These are phyloP conservation scores for Wickerhamomyces rabaulensis DNA, from an alignment of 805 yeast species.

Conservation along the genomic window DNA sequence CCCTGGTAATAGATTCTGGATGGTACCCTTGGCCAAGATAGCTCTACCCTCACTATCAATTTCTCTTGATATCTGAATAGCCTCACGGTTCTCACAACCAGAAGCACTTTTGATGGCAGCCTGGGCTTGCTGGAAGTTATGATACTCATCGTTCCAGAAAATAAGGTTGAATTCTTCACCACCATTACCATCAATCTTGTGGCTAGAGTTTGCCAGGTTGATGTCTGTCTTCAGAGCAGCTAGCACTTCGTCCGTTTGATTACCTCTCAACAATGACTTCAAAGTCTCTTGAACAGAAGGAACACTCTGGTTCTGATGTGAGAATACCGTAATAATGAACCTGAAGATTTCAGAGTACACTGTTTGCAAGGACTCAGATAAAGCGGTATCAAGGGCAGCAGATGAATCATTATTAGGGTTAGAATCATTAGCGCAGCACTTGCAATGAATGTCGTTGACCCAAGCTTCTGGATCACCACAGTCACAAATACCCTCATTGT, in stretches of 20 bases:
- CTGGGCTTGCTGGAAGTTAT: constrained; percentile 52
- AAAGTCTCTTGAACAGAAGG: constrained; percentile 27
- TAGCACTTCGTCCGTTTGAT: not conserved
- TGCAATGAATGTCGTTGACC: constrained; percentile 46
- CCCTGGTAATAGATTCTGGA: constrained; percentile 26
- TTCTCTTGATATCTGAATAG: constrained; percentile 34
- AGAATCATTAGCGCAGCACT: constrained; percentile 27
- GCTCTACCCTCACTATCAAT: constrained; percentile 50
- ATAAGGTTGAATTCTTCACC: constrained; percentile 34
- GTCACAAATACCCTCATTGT: constrained; percentile 44
- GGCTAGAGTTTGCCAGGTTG: not conserved
- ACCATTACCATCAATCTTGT: not conserved
- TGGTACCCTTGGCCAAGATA: constrained; percentile 32
- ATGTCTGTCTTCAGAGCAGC: constrained; percentile 3
- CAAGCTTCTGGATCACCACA: constrained; percentile 91
- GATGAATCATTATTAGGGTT: not conserved
- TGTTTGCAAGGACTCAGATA: constrained; percentile 1
- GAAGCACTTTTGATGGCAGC: constrained; percentile 37
- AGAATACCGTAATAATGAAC: constrained; percentile 38
- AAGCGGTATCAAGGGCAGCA: constrained; percentile 1
- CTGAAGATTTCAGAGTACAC: constrained; percentile 35
- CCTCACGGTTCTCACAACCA: constrained; percentile 22
- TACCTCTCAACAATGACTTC: not conserved
- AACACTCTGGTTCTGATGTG: constrained; percentile 31
- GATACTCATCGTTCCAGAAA: constrained; percentile 79